Conservation (phyloP, 495 filamentous ascomycete species). For the Corynascus novoguineensis region DNA sequence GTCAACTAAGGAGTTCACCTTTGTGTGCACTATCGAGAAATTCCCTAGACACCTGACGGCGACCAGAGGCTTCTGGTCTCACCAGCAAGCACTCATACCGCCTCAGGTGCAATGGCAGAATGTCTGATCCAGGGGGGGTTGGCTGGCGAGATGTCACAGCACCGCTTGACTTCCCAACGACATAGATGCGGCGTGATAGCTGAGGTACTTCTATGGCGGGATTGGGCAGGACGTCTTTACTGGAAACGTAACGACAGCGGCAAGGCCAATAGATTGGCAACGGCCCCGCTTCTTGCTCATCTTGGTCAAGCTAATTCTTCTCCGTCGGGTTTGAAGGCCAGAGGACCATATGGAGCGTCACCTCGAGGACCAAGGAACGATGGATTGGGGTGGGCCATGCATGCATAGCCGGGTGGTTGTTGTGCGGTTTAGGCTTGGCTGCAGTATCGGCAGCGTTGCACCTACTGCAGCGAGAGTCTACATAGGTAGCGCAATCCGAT, state of each 20-base stretch:
- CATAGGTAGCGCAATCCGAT: too few species aligned
- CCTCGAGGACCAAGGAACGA: not conserved
- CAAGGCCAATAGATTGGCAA: not conserved
- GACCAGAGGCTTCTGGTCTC: too few species aligned
- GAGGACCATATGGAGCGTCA: not conserved
- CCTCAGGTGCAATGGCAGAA: not conserved
- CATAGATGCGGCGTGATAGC: constrained; percentile 7
- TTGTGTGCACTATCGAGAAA: not conserved
- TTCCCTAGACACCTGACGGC: not conserved
- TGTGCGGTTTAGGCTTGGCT: too few species aligned
- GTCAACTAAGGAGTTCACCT: constrained; percentile 18
- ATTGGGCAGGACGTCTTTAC: constrained; percentile 13
- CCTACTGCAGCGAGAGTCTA: too few species aligned
- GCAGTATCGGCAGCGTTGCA: too few species aligned
- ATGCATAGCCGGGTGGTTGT: too few species aligned
- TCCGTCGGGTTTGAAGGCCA: not conserved
- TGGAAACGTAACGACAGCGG: constrained; percentile 14
- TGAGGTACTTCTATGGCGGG: not conserved
- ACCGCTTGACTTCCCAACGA: not conserved
- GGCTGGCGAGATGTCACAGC: not conserved
- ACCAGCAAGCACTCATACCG: not conserved
- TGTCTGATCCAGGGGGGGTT: not conserved
- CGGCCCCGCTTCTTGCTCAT: constrained; percentile 4
- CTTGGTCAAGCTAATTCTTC: not conserved
- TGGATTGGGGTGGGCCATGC: not conserved